Evolutionary conservation across 306 rosid species (phyloP).

Genomic region (Elaeagnus macrophylla): DNA sequence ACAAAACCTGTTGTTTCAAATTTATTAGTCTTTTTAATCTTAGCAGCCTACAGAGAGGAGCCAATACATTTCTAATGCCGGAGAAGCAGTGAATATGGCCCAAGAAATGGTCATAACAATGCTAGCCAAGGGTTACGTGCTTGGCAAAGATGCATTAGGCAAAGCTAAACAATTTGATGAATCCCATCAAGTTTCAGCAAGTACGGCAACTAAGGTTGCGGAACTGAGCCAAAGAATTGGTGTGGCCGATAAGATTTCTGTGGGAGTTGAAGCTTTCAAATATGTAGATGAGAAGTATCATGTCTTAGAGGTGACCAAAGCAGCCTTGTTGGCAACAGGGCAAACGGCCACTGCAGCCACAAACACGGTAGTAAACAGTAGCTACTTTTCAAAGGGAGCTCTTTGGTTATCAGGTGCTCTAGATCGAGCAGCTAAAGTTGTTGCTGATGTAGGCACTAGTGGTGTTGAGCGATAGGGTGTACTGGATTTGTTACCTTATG

Average conservation of each 20-base stretch:
- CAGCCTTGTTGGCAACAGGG: constrained; percentile 65
- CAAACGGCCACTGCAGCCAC: constrained; percentile 73
- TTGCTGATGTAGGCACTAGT: constrained; percentile 62
- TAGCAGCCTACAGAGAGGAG: constrained; percentile 32
- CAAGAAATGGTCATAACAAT: constrained; percentile 79
- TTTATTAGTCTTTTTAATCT: background rate
- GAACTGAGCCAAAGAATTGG: constrained; percentile 70
- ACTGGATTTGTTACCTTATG: background rate
- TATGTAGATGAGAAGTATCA: constrained; percentile 61
- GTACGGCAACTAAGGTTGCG: constrained; percentile 62
- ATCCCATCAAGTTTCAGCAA: constrained; percentile 61
- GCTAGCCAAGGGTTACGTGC: constrained; percentile 70
- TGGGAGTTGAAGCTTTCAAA: constrained; percentile 49
- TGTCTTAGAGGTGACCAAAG: constrained; percentile 54
- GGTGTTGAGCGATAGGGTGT: constrained; percentile 31
- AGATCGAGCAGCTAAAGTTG: constrained; percentile 48
- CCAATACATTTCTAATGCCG: constrained; percentile 54
- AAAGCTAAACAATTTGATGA: constrained; percentile 68
- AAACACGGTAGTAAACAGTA: constrained; percentile 42
- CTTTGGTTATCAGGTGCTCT: constrained; percentile 72
- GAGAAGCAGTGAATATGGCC: constrained; percentile 64
- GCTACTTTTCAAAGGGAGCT: constrained; percentile 83
- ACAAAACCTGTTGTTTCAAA: background rate
- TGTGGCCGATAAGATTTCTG: constrained; percentile 52
- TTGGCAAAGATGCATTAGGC: constrained; percentile 66